Base-by-base conservation (phyloP, 139 green algal species). In the Tetraselmis chui region DNA sequence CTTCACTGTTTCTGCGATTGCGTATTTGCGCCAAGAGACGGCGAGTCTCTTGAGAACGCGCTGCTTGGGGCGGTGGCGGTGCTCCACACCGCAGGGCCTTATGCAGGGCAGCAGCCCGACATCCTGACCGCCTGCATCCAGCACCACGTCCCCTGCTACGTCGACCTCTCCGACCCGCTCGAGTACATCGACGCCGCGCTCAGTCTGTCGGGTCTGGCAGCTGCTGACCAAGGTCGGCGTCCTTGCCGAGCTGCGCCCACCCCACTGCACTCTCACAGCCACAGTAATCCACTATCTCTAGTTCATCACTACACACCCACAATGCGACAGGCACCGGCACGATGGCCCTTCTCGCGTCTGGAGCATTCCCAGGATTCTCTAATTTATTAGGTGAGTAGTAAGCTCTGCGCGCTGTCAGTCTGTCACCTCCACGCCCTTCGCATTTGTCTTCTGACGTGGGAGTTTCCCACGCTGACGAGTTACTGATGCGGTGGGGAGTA, bases 41-140 rank as follows among this genome's bases (percentile, higher is more conserved):
- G 23, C 31, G 5, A 1, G 11, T 30, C 29, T 59, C 78, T 82
- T 18, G 30, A 28, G 32, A 2, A 32, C 23, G 78, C 78, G 29
- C 18, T 82, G 11, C 23, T 11, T 2, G 78, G 31, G 31, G 67
- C 32, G 58, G 1, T 23, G 30, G 79, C 74, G 28, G 79, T 83
- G 31, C 32, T 83, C 58, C 79, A 83, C 58, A 83, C 79, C 59
- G 79, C 79, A 31, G 79, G 79, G 32, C 79, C 79, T n/a, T 83
- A 83, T 27, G 45, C 32, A 58, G 79, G 79, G 28, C 32, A 77
- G 31, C 23, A 45, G n/a, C 79, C 79, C 22, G 45, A 28, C 74
- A 77, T 83, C 30, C 79, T 83, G n/a, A 11, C 31, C 30, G 79
- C 79, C n/a, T 77, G 58, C 58, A 83, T 83, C 28, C 58, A 31